These are phyloP conservation scores for Thalassia testudinum DNA, from an alignment of 116 monocot species.

Conservation along the genomic window DNA sequence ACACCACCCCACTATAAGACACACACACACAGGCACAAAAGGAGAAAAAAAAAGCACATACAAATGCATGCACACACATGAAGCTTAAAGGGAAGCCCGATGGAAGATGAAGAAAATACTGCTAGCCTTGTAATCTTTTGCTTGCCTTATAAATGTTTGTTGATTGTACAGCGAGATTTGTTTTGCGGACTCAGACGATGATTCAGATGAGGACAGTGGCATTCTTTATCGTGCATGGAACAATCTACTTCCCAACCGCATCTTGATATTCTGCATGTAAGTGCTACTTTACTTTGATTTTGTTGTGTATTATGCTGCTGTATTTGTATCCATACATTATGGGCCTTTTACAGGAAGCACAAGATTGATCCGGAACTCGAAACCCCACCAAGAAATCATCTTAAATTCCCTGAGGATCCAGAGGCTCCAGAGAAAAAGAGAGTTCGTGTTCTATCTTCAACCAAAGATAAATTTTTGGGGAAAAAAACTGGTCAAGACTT, in stretches of 20 bases:
- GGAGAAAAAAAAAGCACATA: too few species aligned
- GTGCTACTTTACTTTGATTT: neutral
- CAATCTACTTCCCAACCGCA: slow-evolving; percentile 42
- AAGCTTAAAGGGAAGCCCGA: too few species aligned
- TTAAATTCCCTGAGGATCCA: slow-evolving; percentile 30
- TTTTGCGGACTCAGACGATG: slow-evolving; percentile 17
- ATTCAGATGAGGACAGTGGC: slow-evolving; percentile 19
- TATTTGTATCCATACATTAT: neutral
- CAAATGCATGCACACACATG: too few species aligned
- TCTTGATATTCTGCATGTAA: slow-evolving; percentile 76
- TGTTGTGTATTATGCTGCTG: too few species aligned
- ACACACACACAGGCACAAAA: too few species aligned
- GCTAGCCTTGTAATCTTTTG: neutral
- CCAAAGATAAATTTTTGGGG: too few species aligned
- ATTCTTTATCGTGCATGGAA: slow-evolving; percentile 54
- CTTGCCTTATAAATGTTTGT: neutral
- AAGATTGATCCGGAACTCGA: slow-evolving; percentile 45
- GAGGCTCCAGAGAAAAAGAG: slow-evolving; percentile 1
- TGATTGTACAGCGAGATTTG: slow-evolving; percentile 29
- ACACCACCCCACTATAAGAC: too few species aligned
- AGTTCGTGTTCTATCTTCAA: too few species aligned
- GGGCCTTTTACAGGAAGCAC: slow-evolving; percentile 44
- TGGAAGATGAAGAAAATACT: too few species aligned
- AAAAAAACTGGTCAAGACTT: slow-evolving; percentile 16
- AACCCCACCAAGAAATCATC: slow-evolving; percentile 74